A percentile compares a stretch with the other conserved stretches of the same genome.
phyloP scores from a whole-genome alignment of 352 stramenopile genomes.

The Globisporangium solare region DNA sequence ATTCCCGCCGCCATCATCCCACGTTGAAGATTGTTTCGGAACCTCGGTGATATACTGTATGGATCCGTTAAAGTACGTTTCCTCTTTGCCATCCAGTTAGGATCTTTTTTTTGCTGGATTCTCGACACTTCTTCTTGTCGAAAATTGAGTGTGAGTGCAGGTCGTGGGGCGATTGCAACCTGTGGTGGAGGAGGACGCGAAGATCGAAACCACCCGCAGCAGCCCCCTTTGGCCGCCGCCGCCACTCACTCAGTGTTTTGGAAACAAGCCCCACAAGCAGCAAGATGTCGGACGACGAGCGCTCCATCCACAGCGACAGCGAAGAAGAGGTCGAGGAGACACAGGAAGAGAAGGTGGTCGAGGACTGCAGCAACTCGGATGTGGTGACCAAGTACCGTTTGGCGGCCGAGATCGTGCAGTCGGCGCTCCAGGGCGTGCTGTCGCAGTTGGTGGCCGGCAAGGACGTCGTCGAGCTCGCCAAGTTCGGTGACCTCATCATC shows the following conservation, averaged over 20 bases:
- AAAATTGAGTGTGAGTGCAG: slow-evolving; percentile 18
- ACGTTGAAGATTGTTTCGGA: slow-evolving; percentile 1
- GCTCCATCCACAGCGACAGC: slow-evolving; percentile 55
- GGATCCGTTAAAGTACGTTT: neutral
- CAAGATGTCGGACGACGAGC: slow-evolving; percentile 46
- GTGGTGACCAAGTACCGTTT: slow-evolving; percentile 97
- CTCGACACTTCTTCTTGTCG: slow-evolving; percentile 4
- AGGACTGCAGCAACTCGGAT: slow-evolving; percentile 89
- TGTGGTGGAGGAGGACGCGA: slow-evolving; percentile 15
- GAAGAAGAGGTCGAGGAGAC: slow-evolving; percentile 66
- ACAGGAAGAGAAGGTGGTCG: slow-evolving; percentile 57
- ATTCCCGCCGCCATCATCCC: neutral
- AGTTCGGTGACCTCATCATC: slow-evolving; percentile 88
- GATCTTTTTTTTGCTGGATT: slow-evolving; percentile 5
- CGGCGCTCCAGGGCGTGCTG: slow-evolving; percentile 95
- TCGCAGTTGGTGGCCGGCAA: slow-evolving; percentile 91
- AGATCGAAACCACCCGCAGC: slow-evolving; percentile 1
- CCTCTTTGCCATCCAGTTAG: too few species aligned
- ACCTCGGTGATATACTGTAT: neutral
- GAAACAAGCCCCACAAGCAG: slow-evolving; percentile 10
- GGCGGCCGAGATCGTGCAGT: slow-evolving; percentile 98
- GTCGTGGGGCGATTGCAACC: slow-evolving; percentile 11
- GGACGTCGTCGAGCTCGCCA: slow-evolving; percentile 95
- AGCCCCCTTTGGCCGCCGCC: neutral
- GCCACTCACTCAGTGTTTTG: slow-evolving; percentile 13